Evolutionary conservation across 495 filamentous ascomycete species (phyloP), one percentile per base, ranked within the genome.

Genomic region (Aspergillus affinis): DNA sequence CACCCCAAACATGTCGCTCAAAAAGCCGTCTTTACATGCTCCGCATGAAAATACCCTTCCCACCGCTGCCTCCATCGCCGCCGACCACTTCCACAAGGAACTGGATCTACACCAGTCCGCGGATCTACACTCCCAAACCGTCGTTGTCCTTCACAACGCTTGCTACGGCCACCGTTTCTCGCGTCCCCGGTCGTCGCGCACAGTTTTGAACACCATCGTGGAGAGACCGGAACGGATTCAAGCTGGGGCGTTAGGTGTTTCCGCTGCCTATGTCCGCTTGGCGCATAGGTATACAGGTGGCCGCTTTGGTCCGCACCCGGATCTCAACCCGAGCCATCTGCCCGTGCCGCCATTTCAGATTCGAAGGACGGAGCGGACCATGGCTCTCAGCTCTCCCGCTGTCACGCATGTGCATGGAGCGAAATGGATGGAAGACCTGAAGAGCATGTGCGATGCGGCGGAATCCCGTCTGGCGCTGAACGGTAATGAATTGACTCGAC

Each of bases 81-180:
- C 75, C 17, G 82, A 82, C 2, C 82, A 88, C 68, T 89, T 97
- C 69, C 74, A 79, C 52, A 83, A 81, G 61, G 91, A 96, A 67
- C 69, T 94, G 1, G 81, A 82, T 4, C 62, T 81, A 17, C 88
- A 93, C 62, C 79, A 86, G 48, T 73, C 76, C 23, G 70, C 72
- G 8, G 78, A 82, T 46, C 66, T 80, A 12, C 65, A 73, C 10
- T 74, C 88, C 21, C 86, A 90, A 65, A 91, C 90, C 0, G 71
- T 93, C 2, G 92, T 96, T 10, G 82, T 98, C 30, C 68, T 98
- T 4, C 90, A 98, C 59, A 95, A 98, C 72, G 86, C 88, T 53
- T 96, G 93, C 75, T 98, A 97, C 65, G 92, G 91, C 12, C 94
- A 98, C 71, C 86, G 90, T 1, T 98, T 83, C 67, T 89, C 91